Percentiles rank a stretch among this genome's conserved stretches.
These are phyloP conservation scores for Phialemoniopsis sp. DNA, from an alignment of 2,329 filamentous ascomycete genomes.

Conservation along the genomic window DNA sequence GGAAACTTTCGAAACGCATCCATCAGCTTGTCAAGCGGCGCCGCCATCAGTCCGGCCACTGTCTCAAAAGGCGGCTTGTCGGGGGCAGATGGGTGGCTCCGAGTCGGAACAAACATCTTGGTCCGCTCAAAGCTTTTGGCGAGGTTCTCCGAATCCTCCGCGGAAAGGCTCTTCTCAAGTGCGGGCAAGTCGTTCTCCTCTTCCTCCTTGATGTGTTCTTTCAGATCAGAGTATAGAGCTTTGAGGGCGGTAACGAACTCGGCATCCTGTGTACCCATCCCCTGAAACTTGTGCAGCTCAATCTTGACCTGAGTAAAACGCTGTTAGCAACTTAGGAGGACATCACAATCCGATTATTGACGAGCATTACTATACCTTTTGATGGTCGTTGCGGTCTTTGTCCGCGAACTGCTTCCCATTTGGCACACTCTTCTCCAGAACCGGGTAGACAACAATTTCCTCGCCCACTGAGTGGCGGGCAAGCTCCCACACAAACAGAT, in stretches of 20 bases:
- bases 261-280: slow-evolving; percentile 3
- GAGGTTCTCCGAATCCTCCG: slow-evolving; percentile 24
- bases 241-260: slow-evolving; percentile 38
- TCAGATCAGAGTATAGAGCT: slow-evolving; percentile 29
- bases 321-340: background rate
- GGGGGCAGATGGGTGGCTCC: slow-evolving; percentile 41
- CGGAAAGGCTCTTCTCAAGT: slow-evolving; percentile 36
- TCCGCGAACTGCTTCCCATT: slow-evolving; percentile 38
- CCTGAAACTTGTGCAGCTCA: slow-evolving; percentile 27
- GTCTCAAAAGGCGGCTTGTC: slow-evolving; percentile 53
- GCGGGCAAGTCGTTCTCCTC: slow-evolving; percentile 42
- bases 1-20: slow-evolving; percentile 42
- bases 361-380: slow-evolving; percentile 27
- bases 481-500: slow-evolving; percentile 44
- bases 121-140: slow-evolving; percentile 42
- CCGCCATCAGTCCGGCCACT: slow-evolving; percentile 45
- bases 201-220: slow-evolving; percentile 44
- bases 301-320: slow-evolving; percentile 40
- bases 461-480: slow-evolving; percentile 43
- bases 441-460: slow-evolving; percentile 49
- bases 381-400: slow-evolving; percentile 42
- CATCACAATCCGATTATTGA: too few species aligned
- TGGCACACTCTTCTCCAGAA: slow-evolving; percentile 38
- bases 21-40: slow-evolving; percentile 50
- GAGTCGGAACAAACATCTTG: slow-evolving; percentile 48